These are phyloP conservation scores for Cladosporium velox DNA, from an alignment of 2,329 filamentous ascomycete species.

Conservation along the genomic window DNA sequence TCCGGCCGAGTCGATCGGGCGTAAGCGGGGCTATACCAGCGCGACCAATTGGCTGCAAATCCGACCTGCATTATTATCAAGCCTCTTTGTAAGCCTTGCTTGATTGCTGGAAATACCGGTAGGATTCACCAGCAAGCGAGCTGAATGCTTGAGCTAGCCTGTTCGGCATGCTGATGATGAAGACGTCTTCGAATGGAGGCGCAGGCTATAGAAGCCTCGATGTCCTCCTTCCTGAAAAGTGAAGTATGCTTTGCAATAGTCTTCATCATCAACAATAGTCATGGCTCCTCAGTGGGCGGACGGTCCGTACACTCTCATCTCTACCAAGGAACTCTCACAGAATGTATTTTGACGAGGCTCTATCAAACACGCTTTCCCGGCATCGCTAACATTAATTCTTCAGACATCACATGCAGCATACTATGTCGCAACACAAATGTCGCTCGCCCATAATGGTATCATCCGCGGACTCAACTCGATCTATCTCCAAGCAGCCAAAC, in stretches of 20 bases:
- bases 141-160: neutral
- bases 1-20: conserved; percentile 4
- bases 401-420: conserved; percentile 37
- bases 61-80: neutral
- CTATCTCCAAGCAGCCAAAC: conserved; percentile 36
- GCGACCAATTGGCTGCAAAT: neutral
- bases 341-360: conserved; percentile 26
- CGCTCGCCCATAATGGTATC: conserved; percentile 40
- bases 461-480: conserved; percentile 42
- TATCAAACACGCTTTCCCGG: neutral
- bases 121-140: neutral
- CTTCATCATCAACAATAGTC: neutral
- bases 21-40: conserved; percentile 3
- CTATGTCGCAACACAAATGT: conserved; percentile 41
- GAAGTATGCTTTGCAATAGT: neutral
- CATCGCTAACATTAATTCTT: conserved; percentile 20
- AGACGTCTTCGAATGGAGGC: neutral
- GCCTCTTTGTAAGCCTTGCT: neutral
- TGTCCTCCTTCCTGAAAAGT: neutral
- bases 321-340: conserved; percentile 31
- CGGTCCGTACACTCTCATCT: conserved; percentile 32
- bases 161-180: too few relatives aligned
- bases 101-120: neutral
- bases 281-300: conserved; percentile 33
- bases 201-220: neutral